Conservation (phyloP, 2,329 filamentous ascomycete genomes). For the Capronia americana region DNA sequence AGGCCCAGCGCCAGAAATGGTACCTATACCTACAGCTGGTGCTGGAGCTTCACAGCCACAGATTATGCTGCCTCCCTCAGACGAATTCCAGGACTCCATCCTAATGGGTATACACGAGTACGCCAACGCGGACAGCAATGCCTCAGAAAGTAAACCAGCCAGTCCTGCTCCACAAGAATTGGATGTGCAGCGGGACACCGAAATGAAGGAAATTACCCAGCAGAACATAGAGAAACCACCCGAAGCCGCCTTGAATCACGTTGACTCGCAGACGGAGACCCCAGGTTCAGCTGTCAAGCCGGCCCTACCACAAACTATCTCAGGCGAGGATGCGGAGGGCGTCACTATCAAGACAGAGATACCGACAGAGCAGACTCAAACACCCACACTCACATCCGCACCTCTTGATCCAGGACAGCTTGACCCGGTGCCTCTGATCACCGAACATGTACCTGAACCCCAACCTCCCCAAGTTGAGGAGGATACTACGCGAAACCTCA, state of each 20-base stretch:
- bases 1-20: background rate
- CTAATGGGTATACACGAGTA: slow-evolving; percentile 55
- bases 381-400: background rate
- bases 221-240: background rate
- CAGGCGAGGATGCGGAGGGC: slow-evolving; percentile 8
- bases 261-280: background rate
- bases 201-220: slow-evolving; percentile 6
- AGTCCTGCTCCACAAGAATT: slow-evolving; percentile 8
- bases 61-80: slow-evolving; percentile 6
- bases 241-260: background rate
- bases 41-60: background rate
- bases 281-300: background rate
- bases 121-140: slow-evolving; percentile 39
- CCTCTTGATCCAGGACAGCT: background rate
- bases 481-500: slow-evolving; percentile 62
- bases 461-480: slow-evolving; percentile 47
- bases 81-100: slow-evolving; percentile 40
- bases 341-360: slow-evolving; percentile 16
- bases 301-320: background rate
- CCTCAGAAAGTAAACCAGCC: slow-evolving; percentile 6
- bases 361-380: background rate
- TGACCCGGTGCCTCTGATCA: background rate
- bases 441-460: background rate
- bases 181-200: slow-evolving; percentile 4
- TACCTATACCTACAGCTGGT: background rate